Conservation (phyloP, 495 filamentous ascomycete genomes). For the Aspergillus olivimuriae region DNA sequence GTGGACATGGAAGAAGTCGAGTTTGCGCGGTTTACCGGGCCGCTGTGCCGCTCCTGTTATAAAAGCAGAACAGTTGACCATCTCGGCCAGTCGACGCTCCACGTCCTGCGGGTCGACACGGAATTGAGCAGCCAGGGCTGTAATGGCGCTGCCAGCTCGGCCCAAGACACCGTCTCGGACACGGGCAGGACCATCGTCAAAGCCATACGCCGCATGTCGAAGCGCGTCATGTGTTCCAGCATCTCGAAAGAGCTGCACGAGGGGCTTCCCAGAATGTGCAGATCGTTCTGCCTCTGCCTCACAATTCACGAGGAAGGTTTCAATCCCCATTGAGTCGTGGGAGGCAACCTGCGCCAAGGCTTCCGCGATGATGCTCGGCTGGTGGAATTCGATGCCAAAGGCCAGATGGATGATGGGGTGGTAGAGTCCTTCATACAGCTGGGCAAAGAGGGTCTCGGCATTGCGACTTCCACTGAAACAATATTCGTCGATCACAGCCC, state of each 20-base stretch:
- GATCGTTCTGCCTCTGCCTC: neutral
- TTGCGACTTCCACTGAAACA: constrained; percentile 57
- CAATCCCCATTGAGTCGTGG: too few species aligned
- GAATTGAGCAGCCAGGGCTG: neutral
- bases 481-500: constrained; percentile 54
- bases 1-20: constrained; percentile 38
- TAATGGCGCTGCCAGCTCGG: neutral
- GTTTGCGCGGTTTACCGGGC: constrained; percentile 14
- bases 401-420: constrained; percentile 83
- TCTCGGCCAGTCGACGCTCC: constrained; percentile 21
- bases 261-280: neutral
- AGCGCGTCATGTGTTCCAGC: neutral
- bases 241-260: neutral
- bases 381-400: constrained; percentile 72
- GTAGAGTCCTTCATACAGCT: constrained; percentile 47
- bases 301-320: neutral
- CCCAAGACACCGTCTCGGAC: neutral
- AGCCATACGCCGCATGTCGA: neutral
- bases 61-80: constrained; percentile 24
- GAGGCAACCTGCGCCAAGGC: constrained; percentile 68
- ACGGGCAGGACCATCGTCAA: neutral
- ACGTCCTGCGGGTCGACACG: constrained; percentile 1
- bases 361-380: constrained; percentile 79
- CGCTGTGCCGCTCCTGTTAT: constrained; percentile 19
- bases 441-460: constrained; percentile 40